Evolutionary conservation across 225 moss, liverwort and hornwort genomes (phyloP), one percentile per base, ranked within the genome.

Genomic region (Sphagnum contortum): DNA sequence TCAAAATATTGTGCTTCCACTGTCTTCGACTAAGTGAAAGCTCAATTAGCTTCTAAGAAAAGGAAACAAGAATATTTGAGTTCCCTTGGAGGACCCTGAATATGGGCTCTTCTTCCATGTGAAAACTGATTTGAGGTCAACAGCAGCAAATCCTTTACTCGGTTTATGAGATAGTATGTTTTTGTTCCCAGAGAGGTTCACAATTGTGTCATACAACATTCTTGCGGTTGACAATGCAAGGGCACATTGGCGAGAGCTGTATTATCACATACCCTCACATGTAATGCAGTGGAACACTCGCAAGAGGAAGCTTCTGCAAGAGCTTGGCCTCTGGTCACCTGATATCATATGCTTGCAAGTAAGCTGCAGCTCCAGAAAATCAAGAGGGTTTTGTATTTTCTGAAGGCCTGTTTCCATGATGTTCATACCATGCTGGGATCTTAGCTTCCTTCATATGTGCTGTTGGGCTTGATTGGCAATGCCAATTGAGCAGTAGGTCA

Each of bases 321-420:
- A 96, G 83, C 81, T 96, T 63, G 80, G 71, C 57, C 78, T 78
- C 63, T 92, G 81, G 86, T 87, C 92, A 70, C 88, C 95, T 58
- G 95, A 96, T 75, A 76, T 96, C 66, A 90, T 96, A 73, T 96
- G 95, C 71, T 80, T 96, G 73, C 95, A 96, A 82, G 94, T 89
- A 78, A 76, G 87, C 51, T 60, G 5, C 9, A 29, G 29, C 29
- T 29, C 29, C 29, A 29, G 29, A 29, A 29, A 29, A 29, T 29
- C 29, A 29, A 29, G 29, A 29, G 29, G 29, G 29, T 29, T 29
- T 0, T 29, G 29, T 29, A 29, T 29, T 29, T 29, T 29, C 29
- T 29, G 29, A 29, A 29, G 29, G 29, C 29, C 29, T 29, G 29
- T 29, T 29, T 29, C 29, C 29, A 29, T 29, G 29, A 29, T 29